Evolutionary conservation across 257 asterid species (phyloP), one percentile per base, ranked within the genome.

Genomic region (Penstemon barbatus): DNA sequence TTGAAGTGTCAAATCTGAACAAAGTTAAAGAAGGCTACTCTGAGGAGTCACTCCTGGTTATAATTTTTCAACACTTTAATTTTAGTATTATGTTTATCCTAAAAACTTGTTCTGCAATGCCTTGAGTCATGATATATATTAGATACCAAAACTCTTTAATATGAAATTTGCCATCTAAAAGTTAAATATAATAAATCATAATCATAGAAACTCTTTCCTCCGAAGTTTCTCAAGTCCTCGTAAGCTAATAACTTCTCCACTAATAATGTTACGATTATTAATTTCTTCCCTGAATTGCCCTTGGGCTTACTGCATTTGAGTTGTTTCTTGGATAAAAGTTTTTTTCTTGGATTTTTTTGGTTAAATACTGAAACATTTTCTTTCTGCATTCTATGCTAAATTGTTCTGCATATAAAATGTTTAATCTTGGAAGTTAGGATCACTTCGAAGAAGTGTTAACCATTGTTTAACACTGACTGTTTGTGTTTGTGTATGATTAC

Each of bases 1-100:
- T 94, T 77, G 99, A 94, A 89, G 97, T 94, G 43, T 91, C 99
- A 66, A 94, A 91, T 81, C 87, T 94, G 79, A 91, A 89, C 78
- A 94, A 94, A 91, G 99, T 94, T 68, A 94, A 94, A 82, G 99
- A 94, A 86, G 82, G 97, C 84, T 94, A 94, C 72, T 87, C 96
- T 0, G 99, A 91, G 86, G 97, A 94, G 75, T 94, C 91, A 71
- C 96, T 94, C 70, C 91, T 91, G 96, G 99, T 94, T 69, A 79
- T 25, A 25, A 25, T 19, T 41, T 50, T 49, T 65, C 60, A 33
- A 19, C 51, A 57, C 49, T 40, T 61, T 65, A 61, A 61, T 36
- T 61, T 53, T 60, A 44, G 13, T 12, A 55, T 36, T 55, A 56
- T 10, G 55, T 15, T 64, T 39, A 41, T 54, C 43, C 70, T 46